phyloP scores from a whole-genome alignment of 169 alveolate genomes.

The Plasmodium cynomolgi region DNA sequence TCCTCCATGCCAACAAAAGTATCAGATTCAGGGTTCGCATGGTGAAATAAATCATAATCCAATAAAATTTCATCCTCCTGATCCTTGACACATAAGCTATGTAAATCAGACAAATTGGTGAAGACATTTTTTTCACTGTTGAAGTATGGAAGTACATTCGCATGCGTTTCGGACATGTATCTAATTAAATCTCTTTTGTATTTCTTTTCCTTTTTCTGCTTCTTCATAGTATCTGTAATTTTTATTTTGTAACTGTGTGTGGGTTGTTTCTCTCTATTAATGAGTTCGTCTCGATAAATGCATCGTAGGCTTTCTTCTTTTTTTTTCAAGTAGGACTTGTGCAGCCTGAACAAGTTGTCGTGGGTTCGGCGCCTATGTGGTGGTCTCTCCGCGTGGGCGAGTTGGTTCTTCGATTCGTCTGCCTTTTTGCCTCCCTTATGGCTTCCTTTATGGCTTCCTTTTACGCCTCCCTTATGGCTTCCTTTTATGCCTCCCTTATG shows the following conservation, averaged over 20 bases:
- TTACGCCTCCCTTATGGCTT: too few relatives aligned
- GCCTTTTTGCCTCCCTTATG: not conserved
- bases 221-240: slow-evolving; percentile 16
- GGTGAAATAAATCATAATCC: not conserved
- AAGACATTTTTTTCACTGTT: not conserved
- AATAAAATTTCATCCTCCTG: not conserved
- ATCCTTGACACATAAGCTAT: slow-evolving; percentile 5
- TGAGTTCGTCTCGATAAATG: slow-evolving; percentile 2
- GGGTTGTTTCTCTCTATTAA: not conserved
- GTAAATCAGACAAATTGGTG: slow-evolving; percentile 6
- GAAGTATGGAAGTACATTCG: slow-evolving; percentile 13
- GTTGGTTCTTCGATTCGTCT: not conserved
- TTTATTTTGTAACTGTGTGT: slow-evolving; percentile 4
- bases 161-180: slow-evolving; percentile 26
- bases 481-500: not conserved
- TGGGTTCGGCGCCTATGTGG: not conserved
- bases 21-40: not conserved
- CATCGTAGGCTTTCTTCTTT: slow-evolving; percentile 10
- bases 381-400: not conserved
- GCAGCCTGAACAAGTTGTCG: slow-evolving; percentile 19
- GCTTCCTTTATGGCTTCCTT: too few relatives aligned
- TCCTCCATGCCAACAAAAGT: slow-evolving; percentile 1
- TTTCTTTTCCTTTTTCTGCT: slow-evolving; percentile 19
- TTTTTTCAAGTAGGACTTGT: slow-evolving; percentile 47
- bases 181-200: slow-evolving; percentile 18